A percentile compares a stretch with the other conserved stretches of the same genome.
Evolutionary conservation across 2,329 filamentous ascomycete genomes (phyloP).

Genomic region (Aspergillus ochraceus): DNA sequence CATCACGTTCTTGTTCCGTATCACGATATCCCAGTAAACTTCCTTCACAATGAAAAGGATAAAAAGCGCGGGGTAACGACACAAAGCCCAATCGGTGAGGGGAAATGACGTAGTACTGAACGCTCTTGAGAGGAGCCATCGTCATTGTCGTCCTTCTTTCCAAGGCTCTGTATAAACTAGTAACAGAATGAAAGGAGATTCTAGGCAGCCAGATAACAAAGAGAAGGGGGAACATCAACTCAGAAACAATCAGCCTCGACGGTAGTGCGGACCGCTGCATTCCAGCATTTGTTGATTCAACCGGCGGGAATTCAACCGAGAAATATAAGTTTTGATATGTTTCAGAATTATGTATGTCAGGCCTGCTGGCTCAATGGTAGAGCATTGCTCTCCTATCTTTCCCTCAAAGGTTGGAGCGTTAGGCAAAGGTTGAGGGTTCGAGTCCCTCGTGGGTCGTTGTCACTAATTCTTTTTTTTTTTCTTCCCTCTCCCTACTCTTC

Average conservation of each 20-base stretch:
- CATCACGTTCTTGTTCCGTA: too few relatives aligned
- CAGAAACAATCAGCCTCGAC: too few relatives aligned
- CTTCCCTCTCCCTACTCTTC: too few relatives aligned
- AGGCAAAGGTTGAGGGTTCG: neutral
- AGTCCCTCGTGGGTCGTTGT: neutral
- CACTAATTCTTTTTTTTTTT: neutral
- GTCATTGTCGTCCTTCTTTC: neutral
- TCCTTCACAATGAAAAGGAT: too few relatives aligned
- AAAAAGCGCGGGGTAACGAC: neutral
- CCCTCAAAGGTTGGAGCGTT: neutral
- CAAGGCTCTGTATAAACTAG: neutral
- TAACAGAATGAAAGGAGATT: neutral
- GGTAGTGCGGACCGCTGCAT: too few relatives aligned
- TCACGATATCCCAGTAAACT: too few relatives aligned
- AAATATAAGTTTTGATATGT: neutral
- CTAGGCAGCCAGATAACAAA: too few relatives aligned
- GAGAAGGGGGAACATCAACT: too few relatives aligned
- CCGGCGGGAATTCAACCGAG: neutral
- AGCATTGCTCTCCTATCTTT: neutral
- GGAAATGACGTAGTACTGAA: neutral
- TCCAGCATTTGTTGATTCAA: too few relatives aligned
- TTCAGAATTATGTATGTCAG: neutral
- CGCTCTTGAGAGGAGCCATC: neutral
- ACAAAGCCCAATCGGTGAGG: neutral
- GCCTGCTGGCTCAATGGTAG: neutral